phyloP scores from a whole-genome alignment of 1,284 basidiomycete species.

The Malassezia obtusa region DNA sequence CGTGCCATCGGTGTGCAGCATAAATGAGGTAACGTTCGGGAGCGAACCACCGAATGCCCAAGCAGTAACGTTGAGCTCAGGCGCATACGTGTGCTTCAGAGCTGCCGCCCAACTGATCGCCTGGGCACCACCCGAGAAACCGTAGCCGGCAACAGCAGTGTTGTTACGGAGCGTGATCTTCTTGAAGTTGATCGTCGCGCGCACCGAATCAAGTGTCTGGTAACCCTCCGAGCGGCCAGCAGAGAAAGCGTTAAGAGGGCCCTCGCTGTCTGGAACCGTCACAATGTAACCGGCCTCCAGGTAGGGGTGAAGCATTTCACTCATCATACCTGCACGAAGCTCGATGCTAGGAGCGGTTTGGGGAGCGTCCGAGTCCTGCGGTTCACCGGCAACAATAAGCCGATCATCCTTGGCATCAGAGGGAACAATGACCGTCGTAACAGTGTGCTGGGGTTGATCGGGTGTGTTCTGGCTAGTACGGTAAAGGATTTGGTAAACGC shows the following conservation, averaged over 20 bases:
- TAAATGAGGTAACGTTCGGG: neutral
- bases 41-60: constrained; percentile 3
- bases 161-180: constrained; percentile 20
- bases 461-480: constrained; percentile 11
- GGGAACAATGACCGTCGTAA: constrained; percentile 27
- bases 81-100: constrained; percentile 22
- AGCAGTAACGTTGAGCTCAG: constrained; percentile 17
- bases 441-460: constrained; percentile 8
- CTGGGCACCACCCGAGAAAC: constrained; percentile 39
- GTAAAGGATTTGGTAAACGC: constrained; percentile 24
- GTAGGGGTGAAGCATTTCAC: neutral
- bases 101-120: constrained; percentile 32
- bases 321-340: neutral
- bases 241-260: constrained; percentile 28
- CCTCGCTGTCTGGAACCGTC: constrained; percentile 32
- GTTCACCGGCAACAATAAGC: constrained; percentile 21
- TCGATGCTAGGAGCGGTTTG: constrained; percentile 21
- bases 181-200: constrained; percentile 23
- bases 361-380: constrained; percentile 21
- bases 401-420: constrained; percentile 19
- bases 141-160: constrained; percentile 24
- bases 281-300: constrained; percentile 29
- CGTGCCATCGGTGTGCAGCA: neutral
- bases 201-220: constrained; percentile 30
- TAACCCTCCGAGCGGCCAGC: constrained; percentile 28